A percentile compares a stretch with the other conserved stretches of the same genome.
Evolutionary conservation across 2,329 filamentous ascomycete species (phyloP).

Genomic region (Ophiostoma piceae): DNA sequence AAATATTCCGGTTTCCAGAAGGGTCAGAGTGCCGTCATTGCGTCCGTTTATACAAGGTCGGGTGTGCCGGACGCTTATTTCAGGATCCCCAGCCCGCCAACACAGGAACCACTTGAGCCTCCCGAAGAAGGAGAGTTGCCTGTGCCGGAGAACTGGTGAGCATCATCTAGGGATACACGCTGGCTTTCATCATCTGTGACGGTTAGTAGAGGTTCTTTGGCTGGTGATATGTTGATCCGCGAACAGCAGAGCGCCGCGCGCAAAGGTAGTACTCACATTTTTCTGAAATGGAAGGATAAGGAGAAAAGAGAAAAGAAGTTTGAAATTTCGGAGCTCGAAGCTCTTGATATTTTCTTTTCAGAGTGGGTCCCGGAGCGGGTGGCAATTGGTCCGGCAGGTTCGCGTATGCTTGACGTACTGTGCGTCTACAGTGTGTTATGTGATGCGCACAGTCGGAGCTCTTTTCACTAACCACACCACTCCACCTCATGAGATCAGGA

Average conservation of each 20-base stretch:
- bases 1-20: slow-evolving; percentile 31
- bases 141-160: slow-evolving; percentile 59
- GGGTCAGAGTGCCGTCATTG: slow-evolving; percentile 96
- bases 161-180: slow-evolving; percentile 83
- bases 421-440: background rate
- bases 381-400: slow-evolving; percentile 23
- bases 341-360: slow-evolving; percentile 30
- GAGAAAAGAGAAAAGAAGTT: slow-evolving; percentile 41
- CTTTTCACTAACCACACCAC: slow-evolving; percentile 19
- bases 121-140: slow-evolving; percentile 74
- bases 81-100: slow-evolving; percentile 63
- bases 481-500: background rate
- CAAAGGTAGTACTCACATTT: slow-evolving; percentile 60
- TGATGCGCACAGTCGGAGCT: background rate
- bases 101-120: slow-evolving; percentile 81
- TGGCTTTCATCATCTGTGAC: slow-evolving; percentile 96
- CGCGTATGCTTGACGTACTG: background rate
- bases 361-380: slow-evolving; percentile 20
- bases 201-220: slow-evolving; percentile 31
- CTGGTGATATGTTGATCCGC: background rate
- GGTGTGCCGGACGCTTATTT: slow-evolving; percentile 99
- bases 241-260: background rate
- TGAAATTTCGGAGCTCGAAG: slow-evolving; percentile 20
- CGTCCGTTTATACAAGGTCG: slow-evolving; percentile 97
- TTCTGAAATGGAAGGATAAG: slow-evolving; percentile 98